Evolutionary conservation across 345 rosid species (phyloP).

Genomic region (Adansonia digitata): DNA sequence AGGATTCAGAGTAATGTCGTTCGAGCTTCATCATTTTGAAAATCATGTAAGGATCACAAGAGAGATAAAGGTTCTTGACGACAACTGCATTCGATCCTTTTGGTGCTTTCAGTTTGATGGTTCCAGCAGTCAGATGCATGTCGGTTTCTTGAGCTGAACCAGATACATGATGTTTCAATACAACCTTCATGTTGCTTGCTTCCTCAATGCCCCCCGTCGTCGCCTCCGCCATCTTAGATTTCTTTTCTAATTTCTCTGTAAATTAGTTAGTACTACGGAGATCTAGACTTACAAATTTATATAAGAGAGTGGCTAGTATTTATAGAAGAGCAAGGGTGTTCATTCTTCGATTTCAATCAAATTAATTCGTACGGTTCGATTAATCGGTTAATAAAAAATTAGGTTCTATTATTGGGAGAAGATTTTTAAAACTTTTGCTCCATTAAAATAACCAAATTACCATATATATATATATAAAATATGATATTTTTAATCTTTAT

Average conservation of each 20-base stretch:
- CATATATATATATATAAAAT: too few relatives aligned
- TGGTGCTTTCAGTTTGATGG: slow-evolving; percentile 25
- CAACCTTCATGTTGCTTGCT: slow-evolving; percentile 46
- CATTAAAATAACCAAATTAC: too few relatives aligned
- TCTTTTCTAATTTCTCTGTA: neutral
- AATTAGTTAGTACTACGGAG: neutral
- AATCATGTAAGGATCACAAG: slow-evolving; percentile 62
- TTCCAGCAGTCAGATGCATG: slow-evolving; percentile 27
- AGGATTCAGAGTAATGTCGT: slow-evolving; percentile 17
- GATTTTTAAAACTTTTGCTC: too few relatives aligned
- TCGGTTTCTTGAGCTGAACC: slow-evolving; percentile 49
- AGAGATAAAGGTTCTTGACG: slow-evolving; percentile 55
- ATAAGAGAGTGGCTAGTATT: neutral
- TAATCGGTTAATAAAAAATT: too few relatives aligned
- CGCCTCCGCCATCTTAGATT: neutral
- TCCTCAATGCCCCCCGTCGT: neutral
- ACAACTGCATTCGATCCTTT: slow-evolving; percentile 25
- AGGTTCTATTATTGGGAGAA: too few relatives aligned
- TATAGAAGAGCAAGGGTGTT: too few relatives aligned
- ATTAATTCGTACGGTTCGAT: too few relatives aligned
- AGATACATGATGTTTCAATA: slow-evolving; percentile 32
- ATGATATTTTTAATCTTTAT: too few relatives aligned
- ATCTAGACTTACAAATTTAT: neutral
- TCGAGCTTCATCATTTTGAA: slow-evolving; percentile 31
- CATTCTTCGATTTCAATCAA: too few relatives aligned